Evolutionary conservation across 768 basidiomycete species (phyloP).

Genomic region (Pholiota molesta): DNA sequence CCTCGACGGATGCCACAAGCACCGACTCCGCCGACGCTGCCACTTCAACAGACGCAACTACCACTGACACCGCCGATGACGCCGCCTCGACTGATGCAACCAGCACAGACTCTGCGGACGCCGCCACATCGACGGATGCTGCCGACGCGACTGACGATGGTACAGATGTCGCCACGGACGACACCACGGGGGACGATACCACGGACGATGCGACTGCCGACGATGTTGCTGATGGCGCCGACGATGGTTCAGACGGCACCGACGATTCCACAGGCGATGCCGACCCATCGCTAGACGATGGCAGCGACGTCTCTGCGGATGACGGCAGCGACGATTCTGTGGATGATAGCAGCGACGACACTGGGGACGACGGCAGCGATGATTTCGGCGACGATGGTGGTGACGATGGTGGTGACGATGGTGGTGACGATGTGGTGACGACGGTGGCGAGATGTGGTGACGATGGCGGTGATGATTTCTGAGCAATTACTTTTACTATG

Average conservation of each 20-base stretch:
- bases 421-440: conserved; percentile 14
- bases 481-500: conserved; percentile 4
- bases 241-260: conserved; percentile 15
- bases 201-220: conserved; percentile 9
- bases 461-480: conserved; percentile 10
- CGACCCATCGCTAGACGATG: conserved; percentile 14
- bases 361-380: conserved; percentile 12
- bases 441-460: conserved; percentile 15
- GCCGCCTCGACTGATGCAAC: conserved; percentile 19
- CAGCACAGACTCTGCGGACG: conserved; percentile 20
- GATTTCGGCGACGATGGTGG: conserved; percentile 12
- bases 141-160: conserved; percentile 11
- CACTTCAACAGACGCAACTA: conserved; percentile 8
- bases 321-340: conserved; percentile 15
- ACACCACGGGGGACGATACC: conserved; percentile 8
- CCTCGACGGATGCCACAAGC: conserved; percentile 7
- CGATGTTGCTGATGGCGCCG: conserved; percentile 18
- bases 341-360: conserved; percentile 13
- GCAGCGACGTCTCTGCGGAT: conserved; percentile 8
- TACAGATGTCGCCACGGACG: conserved; percentile 14
- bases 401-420: conserved; percentile 12
- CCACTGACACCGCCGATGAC: conserved; percentile 12
- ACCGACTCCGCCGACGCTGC: conserved; percentile 12
- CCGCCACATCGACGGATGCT: conserved; percentile 15
- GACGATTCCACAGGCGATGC: conserved; percentile 9